A percentile compares a stretch with the other conserved stretches of the same genome.
These are phyloP conservation scores for Chamaecrista fasciculata DNA, from an alignment of 306 rosid species.

Conservation along the genomic window DNA sequence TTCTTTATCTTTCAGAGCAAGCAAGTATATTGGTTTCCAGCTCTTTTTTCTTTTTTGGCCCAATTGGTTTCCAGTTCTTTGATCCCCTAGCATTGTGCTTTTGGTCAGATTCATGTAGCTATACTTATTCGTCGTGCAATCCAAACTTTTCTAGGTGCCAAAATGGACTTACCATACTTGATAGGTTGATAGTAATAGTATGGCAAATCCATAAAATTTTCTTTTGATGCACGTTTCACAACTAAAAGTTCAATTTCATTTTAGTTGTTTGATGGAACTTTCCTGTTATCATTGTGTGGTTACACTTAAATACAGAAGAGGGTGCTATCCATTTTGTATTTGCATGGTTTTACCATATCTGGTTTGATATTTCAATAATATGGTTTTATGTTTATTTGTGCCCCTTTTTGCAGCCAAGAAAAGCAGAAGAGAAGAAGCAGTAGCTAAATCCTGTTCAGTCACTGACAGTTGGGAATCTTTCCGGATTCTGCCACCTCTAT, in stretches of 20 bases:
- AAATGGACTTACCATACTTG: neutral
- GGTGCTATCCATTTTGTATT: no score
- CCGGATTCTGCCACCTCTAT: conserved; percentile 1
- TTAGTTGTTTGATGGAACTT: neutral
- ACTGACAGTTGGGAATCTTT: conserved; percentile 7
- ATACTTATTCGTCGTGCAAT: neutral
- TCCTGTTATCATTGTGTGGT: neutral
- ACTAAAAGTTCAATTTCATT: neutral
- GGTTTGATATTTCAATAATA: neutral
- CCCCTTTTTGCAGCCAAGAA: conserved; percentile 69
- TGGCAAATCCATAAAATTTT: neutral
- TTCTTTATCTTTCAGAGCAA: neutral
- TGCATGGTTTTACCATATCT: conserved; percentile 9
- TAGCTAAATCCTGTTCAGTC: conserved; percentile 26
- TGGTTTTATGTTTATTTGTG: conserved; percentile 13
- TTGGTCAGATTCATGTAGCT: neutral
- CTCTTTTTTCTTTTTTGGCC: neutral
- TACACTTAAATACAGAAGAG: no score
- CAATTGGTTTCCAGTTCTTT: neutral
- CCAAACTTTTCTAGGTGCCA: neutral
- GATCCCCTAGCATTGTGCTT: no score
- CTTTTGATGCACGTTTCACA: neutral
- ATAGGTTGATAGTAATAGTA: neutral
- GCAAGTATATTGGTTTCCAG: neutral
- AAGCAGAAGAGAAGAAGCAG: conserved; percentile 86